Conservation (phyloP, 1,284 basidiomycete genomes). For the Omphalotus olearius region DNA sequence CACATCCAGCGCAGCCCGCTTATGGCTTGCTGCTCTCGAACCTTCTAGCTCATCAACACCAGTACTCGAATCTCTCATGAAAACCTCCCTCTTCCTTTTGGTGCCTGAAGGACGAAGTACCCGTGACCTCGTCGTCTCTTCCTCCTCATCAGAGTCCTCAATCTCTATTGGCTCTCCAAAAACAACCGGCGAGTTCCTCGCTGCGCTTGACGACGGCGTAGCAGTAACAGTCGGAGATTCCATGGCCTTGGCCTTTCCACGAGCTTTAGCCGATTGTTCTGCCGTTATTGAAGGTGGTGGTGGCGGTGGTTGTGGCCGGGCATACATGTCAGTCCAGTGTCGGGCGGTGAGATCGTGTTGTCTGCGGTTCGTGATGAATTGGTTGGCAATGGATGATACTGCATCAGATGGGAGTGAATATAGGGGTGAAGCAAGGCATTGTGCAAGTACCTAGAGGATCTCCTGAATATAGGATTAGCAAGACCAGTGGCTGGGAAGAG, state of each 20-base stretch:
- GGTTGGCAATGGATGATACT: conserved; percentile 73
- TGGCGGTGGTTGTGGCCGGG: conserved; percentile 40
- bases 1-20: too few species aligned
- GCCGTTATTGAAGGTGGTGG: conserved; percentile 15
- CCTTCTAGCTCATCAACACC: neutral
- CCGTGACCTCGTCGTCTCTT: conserved; percentile 16
- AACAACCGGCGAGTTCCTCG: conserved; percentile 1
- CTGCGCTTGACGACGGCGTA: conserved; percentile 11
- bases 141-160: conserved; percentile 18
- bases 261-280: conserved; percentile 13
- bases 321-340: conserved; percentile 60
- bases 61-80: neutral
- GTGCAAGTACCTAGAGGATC: conserved; percentile 59
- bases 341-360: conserved; percentile 63
- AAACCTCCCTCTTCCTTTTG: neutral
- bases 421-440: neutral
- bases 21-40: too few species aligned
- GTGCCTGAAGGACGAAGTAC: neutral
- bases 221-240: neutral
- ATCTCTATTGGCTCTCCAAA: neutral
- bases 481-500: conserved; percentile 4
- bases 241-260: conserved; percentile 32
- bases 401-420: neutral
- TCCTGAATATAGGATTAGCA: conserved; percentile 33
- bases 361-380: conserved; percentile 60